Evolutionary conservation across 2,329 filamentous ascomycete species (phyloP).

Genomic region (Xylogone sp.): DNA sequence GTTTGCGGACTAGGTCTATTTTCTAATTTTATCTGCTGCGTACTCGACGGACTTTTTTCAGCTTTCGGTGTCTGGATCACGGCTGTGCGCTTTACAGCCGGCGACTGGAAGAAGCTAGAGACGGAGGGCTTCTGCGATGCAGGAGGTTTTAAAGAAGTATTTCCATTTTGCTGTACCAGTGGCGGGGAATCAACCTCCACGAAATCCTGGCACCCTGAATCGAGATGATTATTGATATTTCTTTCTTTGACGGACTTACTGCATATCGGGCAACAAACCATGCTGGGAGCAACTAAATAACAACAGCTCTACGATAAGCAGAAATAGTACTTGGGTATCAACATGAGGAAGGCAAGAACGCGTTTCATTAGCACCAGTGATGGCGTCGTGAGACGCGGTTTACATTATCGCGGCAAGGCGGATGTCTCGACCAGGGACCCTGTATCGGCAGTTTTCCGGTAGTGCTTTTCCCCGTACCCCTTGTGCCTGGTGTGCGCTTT

Average conservation of each 20-base stretch:
- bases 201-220: slow-evolving; percentile 72
- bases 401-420: background rate
- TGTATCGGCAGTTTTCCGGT: no score
- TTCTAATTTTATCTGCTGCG: slow-evolving; percentile 28
- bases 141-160: slow-evolving; percentile 41
- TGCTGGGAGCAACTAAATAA: slow-evolving; percentile 5
- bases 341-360: background rate
- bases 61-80: slow-evolving; percentile 23
- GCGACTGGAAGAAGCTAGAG: slow-evolving; percentile 59
- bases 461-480: no score
- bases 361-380: background rate
- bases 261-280: slow-evolving; percentile 80
- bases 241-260: slow-evolving; percentile 64
- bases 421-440: background rate
- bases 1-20: slow-evolving; percentile 16
- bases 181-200: slow-evolving; percentile 47
- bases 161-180: slow-evolving; percentile 29
- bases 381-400: background rate
- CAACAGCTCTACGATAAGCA: background rate
- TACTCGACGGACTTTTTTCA: slow-evolving; percentile 28
- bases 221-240: slow-evolving; percentile 87
- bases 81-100: slow-evolving; percentile 49
- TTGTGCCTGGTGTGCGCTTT: no score
- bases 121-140: slow-evolving; percentile 50
- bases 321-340: background rate